Conservation (phyloP, 768 basidiomycete genomes). For the Hygrocybe punicea region DNA sequence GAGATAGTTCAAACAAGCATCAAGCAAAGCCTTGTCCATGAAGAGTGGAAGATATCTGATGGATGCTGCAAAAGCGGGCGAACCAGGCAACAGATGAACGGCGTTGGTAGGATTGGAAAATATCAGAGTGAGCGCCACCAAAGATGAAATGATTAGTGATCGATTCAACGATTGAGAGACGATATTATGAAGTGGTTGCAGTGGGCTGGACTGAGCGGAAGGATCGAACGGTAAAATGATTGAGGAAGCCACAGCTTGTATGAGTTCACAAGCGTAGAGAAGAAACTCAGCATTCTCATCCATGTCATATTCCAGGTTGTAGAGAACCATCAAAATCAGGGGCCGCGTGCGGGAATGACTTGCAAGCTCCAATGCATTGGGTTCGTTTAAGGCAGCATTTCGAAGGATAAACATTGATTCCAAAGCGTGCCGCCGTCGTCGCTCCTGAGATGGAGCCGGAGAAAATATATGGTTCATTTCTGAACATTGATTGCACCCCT, state of each 20-base stretch:
- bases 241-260: conserved; percentile 57
- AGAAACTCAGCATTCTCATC: conserved; percentile 73
- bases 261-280: conserved; percentile 66
- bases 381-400: conserved; percentile 73
- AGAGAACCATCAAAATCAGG: conserved; percentile 62
- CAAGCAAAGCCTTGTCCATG: conserved; percentile 63
- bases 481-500: conserved; percentile 50
- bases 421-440: conserved; percentile 69
- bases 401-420: conserved; percentile 84
- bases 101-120: conserved; percentile 61
- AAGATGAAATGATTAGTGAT: conserved; percentile 65
- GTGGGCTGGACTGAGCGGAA: conserved; percentile 43
- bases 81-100: conserved; percentile 49
- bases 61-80: conserved; percentile 58
- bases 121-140: conserved; percentile 58
- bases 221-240: conserved; percentile 36
- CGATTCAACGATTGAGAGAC: conserved; percentile 63
- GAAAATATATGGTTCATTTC: conserved; percentile 54
- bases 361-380: conserved; percentile 60
- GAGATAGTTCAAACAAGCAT: conserved; percentile 69
- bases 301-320: conserved; percentile 54
- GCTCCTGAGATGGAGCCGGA: conserved; percentile 45
- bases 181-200: conserved; percentile 55
- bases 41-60: conserved; percentile 73
- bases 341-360: conserved; percentile 59